phyloP scores from a whole-genome alignment of 2,329 filamentous ascomycete genomes.

The Pseudopyrenochaeta lycopersici region DNA sequence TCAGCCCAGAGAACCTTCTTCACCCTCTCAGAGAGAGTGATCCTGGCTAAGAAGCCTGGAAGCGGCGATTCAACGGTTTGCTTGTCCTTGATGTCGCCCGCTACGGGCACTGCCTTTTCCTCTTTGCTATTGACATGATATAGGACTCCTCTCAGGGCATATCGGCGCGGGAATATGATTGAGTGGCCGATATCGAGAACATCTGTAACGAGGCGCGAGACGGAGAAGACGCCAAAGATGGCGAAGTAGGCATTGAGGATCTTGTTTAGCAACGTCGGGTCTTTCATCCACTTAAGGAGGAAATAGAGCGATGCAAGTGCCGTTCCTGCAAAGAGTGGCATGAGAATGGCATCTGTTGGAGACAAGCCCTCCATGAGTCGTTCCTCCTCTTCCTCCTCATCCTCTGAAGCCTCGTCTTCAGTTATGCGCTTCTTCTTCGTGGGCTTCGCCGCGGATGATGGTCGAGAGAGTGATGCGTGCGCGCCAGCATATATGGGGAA shows the following conservation, averaged over 20 bases:
- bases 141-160: conserved; percentile 61
- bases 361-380: conserved; percentile 74
- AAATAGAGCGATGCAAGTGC: conserved; percentile 83
- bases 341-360: conserved; percentile 82
- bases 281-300: conserved; percentile 86
- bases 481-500: conserved; percentile 86
- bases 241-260: conserved; percentile 87
- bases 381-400: conserved; percentile 59
- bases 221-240: conserved; percentile 77
- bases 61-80: conserved; percentile 56
- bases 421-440: conserved; percentile 57
- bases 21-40: conserved; percentile 55
- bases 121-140: conserved; percentile 57
- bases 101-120: conserved; percentile 45
- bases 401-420: conserved; percentile 33
- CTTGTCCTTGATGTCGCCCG: conserved; percentile 31
- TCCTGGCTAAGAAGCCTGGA: conserved; percentile 58
- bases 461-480: conserved; percentile 84
- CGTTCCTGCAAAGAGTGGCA: conserved; percentile 79
- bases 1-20: conserved; percentile 57
- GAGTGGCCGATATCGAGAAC: conserved; percentile 69
- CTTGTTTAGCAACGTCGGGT: conserved; percentile 82
- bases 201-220: conserved; percentile 79
- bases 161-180: conserved; percentile 77
- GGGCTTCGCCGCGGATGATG: conserved; percentile 77